phyloP scores from a whole-genome alignment of 1,284 basidiomycete genomes.

The Malassezia sympodialis region DNA sequence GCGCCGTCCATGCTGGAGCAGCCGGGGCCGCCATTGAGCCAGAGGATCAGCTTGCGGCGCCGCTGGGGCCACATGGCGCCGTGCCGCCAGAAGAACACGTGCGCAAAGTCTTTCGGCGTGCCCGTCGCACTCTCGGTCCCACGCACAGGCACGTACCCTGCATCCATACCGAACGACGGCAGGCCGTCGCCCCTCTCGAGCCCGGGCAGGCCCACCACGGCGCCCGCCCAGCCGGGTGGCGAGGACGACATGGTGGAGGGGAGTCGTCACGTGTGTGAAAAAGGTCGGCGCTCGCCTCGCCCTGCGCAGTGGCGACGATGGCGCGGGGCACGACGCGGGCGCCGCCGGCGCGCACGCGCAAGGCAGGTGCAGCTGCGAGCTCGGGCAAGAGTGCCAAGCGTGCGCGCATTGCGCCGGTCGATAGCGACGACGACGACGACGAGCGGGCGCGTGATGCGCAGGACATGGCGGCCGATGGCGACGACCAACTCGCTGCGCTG shows the following conservation, averaged over 20 bases:
- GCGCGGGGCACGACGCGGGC: background rate
- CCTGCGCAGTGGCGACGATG: background rate
- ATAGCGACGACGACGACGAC: background rate
- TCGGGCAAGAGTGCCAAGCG: background rate
- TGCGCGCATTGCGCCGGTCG: background rate
- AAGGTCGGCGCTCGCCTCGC: background rate
- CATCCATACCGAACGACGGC: constrained; percentile 23
- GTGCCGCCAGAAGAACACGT: constrained; percentile 80
- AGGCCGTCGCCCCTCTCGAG: background rate
- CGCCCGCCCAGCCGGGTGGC: background rate
- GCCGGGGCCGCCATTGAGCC: constrained; percentile 95
- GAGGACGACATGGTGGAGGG: background rate
- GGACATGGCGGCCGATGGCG: constrained; percentile 11
- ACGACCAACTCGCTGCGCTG: background rate
- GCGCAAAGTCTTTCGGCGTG: constrained; percentile 53
- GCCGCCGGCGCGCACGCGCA: background rate
- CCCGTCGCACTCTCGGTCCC: background rate
- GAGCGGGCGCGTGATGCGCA: constrained; percentile 6
- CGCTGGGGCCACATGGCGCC: constrained; percentile 70
- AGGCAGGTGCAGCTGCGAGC: background rate
- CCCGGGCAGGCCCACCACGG: background rate
- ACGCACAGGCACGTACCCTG: constrained; percentile 39
- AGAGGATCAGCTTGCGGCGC: constrained; percentile 77
- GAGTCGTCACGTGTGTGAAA: background rate
- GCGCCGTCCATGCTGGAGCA: constrained; percentile 94